These are phyloP conservation scores for Trypanosoma mega DNA, from an alignment of 208 protist species.

Conservation along the genomic window DNA sequence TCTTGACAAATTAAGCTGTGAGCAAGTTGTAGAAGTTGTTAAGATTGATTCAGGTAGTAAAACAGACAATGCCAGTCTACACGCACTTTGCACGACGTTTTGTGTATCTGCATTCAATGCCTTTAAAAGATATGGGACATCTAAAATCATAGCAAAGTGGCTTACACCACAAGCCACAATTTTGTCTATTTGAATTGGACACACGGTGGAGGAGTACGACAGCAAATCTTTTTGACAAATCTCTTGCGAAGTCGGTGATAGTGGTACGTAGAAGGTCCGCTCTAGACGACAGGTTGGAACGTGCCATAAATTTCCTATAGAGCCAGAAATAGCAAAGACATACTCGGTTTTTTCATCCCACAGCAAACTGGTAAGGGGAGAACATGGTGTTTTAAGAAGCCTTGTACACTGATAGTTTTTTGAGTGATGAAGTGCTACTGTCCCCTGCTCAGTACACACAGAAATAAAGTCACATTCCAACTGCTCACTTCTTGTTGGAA, in stretches of 20 bases:
- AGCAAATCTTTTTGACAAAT: constrained; percentile 8
- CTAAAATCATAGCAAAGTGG: constrained; percentile 22
- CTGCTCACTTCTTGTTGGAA: constrained; percentile 19
- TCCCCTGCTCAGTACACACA: constrained; percentile 56
- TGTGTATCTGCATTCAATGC: neutral
- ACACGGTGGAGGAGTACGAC: neutral
- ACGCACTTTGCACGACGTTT: neutral
- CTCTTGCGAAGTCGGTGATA: neutral
- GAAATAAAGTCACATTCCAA: constrained; percentile 58
- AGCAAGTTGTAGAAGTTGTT: constrained; percentile 1
- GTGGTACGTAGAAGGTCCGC: constrained; percentile 24
- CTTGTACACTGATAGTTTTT: constrained; percentile 44
- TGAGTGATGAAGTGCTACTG: constrained; percentile 56
- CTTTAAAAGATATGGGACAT: constrained; percentile 22
- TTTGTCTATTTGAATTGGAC: constrained; percentile 22
- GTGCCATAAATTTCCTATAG: constrained; percentile 75
- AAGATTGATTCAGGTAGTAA: constrained; percentile 10
- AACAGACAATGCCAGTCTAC: constrained; percentile 18
- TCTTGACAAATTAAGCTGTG: neutral
- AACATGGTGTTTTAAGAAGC: constrained; percentile 54
- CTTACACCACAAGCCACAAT: constrained; percentile 16
- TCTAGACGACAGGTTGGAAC: constrained; percentile 76
- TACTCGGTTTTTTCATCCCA: constrained; percentile 54
- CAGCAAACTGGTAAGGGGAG: constrained; percentile 61
- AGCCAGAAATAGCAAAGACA: constrained; percentile 47